Conservation (phyloP, 2,329 filamentous ascomycete genomes). For the Exophiala spinifera region DNA sequence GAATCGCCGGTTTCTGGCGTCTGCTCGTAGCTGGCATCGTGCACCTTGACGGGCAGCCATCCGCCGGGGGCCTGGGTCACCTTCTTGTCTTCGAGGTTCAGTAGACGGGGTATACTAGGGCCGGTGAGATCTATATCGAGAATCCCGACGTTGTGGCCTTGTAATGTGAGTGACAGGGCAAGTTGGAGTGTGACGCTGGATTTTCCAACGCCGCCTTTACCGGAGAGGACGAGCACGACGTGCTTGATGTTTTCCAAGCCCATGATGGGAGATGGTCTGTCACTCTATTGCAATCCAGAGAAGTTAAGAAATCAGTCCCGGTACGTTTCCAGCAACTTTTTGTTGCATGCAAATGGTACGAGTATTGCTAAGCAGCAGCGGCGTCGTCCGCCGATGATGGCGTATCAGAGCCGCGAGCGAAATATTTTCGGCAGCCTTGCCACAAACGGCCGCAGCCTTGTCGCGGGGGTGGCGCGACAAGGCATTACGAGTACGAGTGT, state of each 20-base stretch:
- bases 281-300: not conserved
- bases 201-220: constrained; percentile 97
- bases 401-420: constrained; percentile 2
- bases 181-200: constrained; percentile 97
- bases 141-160: constrained; percentile 86
- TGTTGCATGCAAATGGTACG: not conserved
- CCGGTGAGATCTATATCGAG: constrained; percentile 96
- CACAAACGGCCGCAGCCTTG: not conserved
- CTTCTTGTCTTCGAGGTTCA: constrained; percentile 83
- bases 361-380: constrained; percentile 15
- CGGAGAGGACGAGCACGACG: constrained; percentile 67
- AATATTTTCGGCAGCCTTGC: constrained; percentile 7
- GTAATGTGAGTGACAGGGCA: constrained; percentile 79
- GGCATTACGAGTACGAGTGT: not conserved
- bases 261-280: constrained; percentile 15
- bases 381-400: constrained; percentile 1
- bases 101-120: constrained; percentile 91
- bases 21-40: constrained; percentile 48
- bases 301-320: too few relatives aligned
- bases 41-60: constrained; percentile 86
- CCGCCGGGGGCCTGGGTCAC: constrained; percentile 88
- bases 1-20: not conserved
- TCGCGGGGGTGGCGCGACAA: constrained; percentile 13
- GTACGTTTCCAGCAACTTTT: not conserved
- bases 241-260: constrained; percentile 27